Evolutionary conservation across 208 protist species (phyloP).

Genomic region (Lotmaria passim): DNA sequence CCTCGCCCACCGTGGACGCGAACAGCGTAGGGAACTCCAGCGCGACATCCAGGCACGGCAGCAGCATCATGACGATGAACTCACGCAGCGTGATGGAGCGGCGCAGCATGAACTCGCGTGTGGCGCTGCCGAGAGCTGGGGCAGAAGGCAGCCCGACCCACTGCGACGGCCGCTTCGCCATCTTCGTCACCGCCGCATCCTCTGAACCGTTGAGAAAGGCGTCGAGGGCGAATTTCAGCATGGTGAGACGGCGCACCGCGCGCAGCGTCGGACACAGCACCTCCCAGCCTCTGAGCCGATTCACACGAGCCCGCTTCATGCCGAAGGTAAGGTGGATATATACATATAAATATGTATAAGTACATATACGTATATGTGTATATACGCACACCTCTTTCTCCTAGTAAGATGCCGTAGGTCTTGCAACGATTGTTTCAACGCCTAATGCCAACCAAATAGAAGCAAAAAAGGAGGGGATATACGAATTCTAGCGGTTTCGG

Average conservation of each 20-base stretch:
- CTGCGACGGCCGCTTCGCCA: background rate
- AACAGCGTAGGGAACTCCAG: conserved; percentile 16
- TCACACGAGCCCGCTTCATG: conserved; percentile 3
- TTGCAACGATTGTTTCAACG: no score
- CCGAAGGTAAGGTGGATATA: background rate
- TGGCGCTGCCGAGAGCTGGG: conserved; percentile 11
- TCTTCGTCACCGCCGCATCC: background rate
- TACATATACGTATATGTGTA: no score
- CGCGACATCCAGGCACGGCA: conserved; percentile 15
- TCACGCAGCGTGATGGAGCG: background rate
- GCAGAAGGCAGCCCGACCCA: conserved; percentile 17
- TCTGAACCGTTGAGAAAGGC: conserved; percentile 2
- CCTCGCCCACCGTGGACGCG: background rate
- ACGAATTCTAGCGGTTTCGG: no score
- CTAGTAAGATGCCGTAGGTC: no score
- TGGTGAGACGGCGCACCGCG: background rate
- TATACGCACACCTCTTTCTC: no score
- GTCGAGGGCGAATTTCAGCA: background rate
- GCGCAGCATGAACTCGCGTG: conserved; percentile 17
- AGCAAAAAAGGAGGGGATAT: no score
- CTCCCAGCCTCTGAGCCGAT: background rate
- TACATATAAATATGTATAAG: no score
- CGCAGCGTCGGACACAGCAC: conserved; percentile 5
- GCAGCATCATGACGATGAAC: conserved; percentile 22
- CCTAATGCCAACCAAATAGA: no score